These are phyloP conservation scores for Flaveria sonorensis DNA, from an alignment of 129 eudicot genomes.

Conservation along the genomic window DNA sequence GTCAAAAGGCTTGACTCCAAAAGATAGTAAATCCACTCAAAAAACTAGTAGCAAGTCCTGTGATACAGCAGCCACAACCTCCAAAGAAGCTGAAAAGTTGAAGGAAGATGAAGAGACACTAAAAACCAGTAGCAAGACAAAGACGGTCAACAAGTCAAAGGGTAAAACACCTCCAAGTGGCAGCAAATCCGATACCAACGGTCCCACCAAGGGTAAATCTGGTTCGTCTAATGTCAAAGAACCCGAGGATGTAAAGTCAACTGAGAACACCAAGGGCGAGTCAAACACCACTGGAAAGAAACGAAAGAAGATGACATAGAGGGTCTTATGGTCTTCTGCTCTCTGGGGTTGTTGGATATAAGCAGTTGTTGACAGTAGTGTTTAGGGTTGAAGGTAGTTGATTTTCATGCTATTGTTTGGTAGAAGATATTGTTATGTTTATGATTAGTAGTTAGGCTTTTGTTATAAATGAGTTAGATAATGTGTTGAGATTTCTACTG, in stretches of 20 bases:
- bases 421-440: slow-evolving; percentile 19
- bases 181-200: slow-evolving; percentile 38
- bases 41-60: slow-evolving; percentile 32
- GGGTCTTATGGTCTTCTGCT: slow-evolving; percentile 3
- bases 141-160: slow-evolving; percentile 53
- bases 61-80: slow-evolving; percentile 30
- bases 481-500: slow-evolving; percentile 18
- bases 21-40: slow-evolving; percentile 30
- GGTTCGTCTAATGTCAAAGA: slow-evolving; percentile 50
- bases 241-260: slow-evolving; percentile 39
- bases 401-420: slow-evolving; percentile 33
- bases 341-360: slow-evolving; percentile 24
- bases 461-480: slow-evolving; percentile 40
- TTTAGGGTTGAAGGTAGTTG: slow-evolving; percentile 31
- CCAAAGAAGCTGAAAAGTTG: slow-evolving; percentile 29
- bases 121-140: slow-evolving; percentile 46
- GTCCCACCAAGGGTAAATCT: slow-evolving; percentile 45
- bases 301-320: slow-evolving; percentile 41
- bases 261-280: slow-evolving; percentile 44
- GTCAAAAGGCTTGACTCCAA: slow-evolving; percentile 29
- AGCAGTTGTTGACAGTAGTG: slow-evolving; percentile 39
- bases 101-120: slow-evolving; percentile 48
- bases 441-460: slow-evolving; percentile 23
- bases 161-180: slow-evolving; percentile 52
- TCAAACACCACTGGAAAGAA: slow-evolving; percentile 18